Evolutionary conservation across 179 eudicot species (phyloP), one percentile per base, ranked within the genome.

Genomic region (Dionaea muscipula): DNA sequence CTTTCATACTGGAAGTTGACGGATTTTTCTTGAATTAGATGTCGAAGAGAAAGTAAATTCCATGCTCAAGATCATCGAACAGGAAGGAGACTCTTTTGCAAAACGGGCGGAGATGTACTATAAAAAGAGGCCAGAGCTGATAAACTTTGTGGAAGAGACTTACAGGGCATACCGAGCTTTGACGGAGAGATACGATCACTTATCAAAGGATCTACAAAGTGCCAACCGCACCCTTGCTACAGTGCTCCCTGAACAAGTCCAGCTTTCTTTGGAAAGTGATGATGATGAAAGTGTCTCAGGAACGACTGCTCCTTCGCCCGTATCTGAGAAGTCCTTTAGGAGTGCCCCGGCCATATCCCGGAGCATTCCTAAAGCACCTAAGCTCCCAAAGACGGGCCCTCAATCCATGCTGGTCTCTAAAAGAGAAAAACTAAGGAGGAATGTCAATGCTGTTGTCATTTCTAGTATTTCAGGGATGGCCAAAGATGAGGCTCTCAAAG

Each of bases 221-320:
- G 98, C 98, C 15, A 91, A 91, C 33, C 69, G 87, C 44, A 82
- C 94, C 12, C 82, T 91, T 36, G 98, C 94, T 14, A 61, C 86
- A 43, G 89, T 74, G 15, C 82, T 66, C 55, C 98, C 98, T 0
- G 96, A 91, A 54, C 81, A 78, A 55, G 72, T 87, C 23, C 84
- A 82, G 10, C 62, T 82, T 1, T 60, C 62, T 9, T 53, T 82
- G 41, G 85, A 76, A 3, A 84, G 79, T 13, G 84, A 84, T 21
- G 87, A 91, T 20, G 87, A 85, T 8, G 83, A 87, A 20, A 54
- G 50, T 51, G 51, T 24, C 11, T 16, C 57, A 17, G 65, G 65
- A 15, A 67, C 74, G 0, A 45, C 68, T 18, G 56, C 66, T 48
- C 65, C 79, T 55, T 57, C 73, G 2, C 59, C 60, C 1, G 75